phyloP scores from a whole-genome alignment of 108 stramenopile species.

The Stephanodiscus minutulus region DNA sequence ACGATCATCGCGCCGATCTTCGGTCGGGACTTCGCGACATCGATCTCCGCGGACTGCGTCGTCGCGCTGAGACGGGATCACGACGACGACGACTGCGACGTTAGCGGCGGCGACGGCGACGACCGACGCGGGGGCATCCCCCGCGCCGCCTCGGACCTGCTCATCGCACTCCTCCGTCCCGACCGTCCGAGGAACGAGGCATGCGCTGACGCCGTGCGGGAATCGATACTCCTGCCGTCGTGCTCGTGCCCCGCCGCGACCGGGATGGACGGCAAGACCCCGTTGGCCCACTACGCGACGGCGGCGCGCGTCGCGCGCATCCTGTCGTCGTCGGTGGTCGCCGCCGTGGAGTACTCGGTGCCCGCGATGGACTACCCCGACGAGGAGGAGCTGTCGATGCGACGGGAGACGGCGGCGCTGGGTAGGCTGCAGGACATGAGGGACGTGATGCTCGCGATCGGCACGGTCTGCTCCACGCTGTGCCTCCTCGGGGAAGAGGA shows the following conservation, averaged over 20 bases:
- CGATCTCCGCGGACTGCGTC: conserved; percentile 20
- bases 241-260: neutral
- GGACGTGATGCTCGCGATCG: conserved; percentile 31
- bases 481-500: neutral
- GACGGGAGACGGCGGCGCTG: conserved; percentile 37
- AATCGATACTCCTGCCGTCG: conserved; percentile 27
- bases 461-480: conserved; percentile 8
- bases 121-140: neutral
- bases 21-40: conserved; percentile 21
- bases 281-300: neutral
- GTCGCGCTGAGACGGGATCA: conserved; percentile 8
- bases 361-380: conserved; percentile 2
- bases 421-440: conserved; percentile 35
- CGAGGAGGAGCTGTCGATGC: conserved; percentile 36
- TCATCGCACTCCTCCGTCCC: conserved; percentile 17
- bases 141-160: conserved; percentile 1
- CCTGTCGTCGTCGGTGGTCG: neutral
- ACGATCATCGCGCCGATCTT: conserved; percentile 22
- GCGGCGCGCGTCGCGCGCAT: conserved; percentile 14
- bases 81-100: neutral
- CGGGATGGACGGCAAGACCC: too few species aligned
- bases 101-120: neutral
- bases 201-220: conserved; percentile 14
- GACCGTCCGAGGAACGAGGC: conserved; percentile 36
- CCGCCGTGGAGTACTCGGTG: conserved; percentile 17